phyloP scores from a whole-genome alignment of 306 rosid genomes.

The Dalbergia cultrata region DNA sequence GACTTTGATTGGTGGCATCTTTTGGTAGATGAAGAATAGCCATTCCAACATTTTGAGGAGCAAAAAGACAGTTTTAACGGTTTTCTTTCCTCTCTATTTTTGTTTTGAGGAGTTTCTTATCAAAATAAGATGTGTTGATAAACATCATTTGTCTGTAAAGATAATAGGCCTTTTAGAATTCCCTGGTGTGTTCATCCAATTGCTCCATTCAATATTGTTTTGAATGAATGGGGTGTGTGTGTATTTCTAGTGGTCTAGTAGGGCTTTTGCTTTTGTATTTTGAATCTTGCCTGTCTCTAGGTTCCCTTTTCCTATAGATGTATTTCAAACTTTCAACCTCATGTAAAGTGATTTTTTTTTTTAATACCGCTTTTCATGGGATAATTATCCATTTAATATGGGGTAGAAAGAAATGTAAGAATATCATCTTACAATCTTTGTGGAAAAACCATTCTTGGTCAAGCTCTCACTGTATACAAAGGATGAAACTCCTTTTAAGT shows the following conservation, averaged over 20 bases:
- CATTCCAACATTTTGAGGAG: slow-evolving; percentile 46
- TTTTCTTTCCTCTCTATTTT: slow-evolving; percentile 43
- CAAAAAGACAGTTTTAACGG: slow-evolving; percentile 44
- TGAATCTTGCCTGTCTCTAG: background rate
- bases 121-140: slow-evolving; percentile 49
- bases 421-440: too few relatives aligned
- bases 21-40: slow-evolving; percentile 47
- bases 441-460: background rate
- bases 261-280: slow-evolving; percentile 27
- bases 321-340: slow-evolving; percentile 16
- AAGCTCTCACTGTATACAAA: background rate
- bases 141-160: slow-evolving; percentile 64
- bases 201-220: slow-evolving; percentile 30
- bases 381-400: background rate
- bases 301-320: slow-evolving; percentile 16
- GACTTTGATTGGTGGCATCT: slow-evolving; percentile 44
- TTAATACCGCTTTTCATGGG: background rate
- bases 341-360: background rate
- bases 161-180: slow-evolving; percentile 49
- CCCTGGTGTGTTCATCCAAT: slow-evolving; percentile 41
- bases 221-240: slow-evolving; percentile 13
- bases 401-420: background rate
- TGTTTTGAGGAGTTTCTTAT: slow-evolving; percentile 49
- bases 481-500: too few relatives aligned
- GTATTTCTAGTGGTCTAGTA: slow-evolving; percentile 40